Percentiles rank a stretch among this genome's conserved stretches.
phyloP scores from a whole-genome alignment of 805 yeast species.

The Scheffersomyces lignosus region DNA sequence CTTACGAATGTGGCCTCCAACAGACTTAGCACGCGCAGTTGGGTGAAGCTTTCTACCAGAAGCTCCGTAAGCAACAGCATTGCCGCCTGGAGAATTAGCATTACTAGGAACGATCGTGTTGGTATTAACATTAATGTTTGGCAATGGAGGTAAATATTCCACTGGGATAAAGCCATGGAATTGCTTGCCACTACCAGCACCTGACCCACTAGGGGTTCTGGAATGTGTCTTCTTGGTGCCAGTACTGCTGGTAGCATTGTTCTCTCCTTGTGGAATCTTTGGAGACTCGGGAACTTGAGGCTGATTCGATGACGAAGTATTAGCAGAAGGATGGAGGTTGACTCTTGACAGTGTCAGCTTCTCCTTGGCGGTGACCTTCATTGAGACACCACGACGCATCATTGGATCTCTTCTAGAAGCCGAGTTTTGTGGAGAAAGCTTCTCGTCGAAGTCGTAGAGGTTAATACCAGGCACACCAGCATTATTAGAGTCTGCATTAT shows the following conservation, averaged over 20 bases:
- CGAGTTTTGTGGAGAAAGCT: slow-evolving; percentile 13
- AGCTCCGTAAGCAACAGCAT: slow-evolving; percentile 6
- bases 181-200: slow-evolving; percentile 16
- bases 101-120: slow-evolving; percentile 18
- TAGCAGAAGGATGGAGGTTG: slow-evolving; percentile 10
- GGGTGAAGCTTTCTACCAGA: slow-evolving; percentile 56
- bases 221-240: slow-evolving; percentile 11
- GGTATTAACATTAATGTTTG: slow-evolving; percentile 34
- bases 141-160: slow-evolving; percentile 46
- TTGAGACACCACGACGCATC: slow-evolving; percentile 61
- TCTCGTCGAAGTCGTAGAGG: slow-evolving; percentile 9
- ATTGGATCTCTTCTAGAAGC: slow-evolving; percentile 35
- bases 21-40: slow-evolving; percentile 83
- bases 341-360: slow-evolving; percentile 29
- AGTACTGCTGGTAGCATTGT: not conserved
- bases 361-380: slow-evolving; percentile 61
- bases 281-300: slow-evolving; percentile 5
- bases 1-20: slow-evolving; percentile 72
- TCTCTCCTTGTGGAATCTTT: slow-evolving; percentile 4
- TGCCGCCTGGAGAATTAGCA: not conserved
- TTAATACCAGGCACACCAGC: slow-evolving; percentile 8
- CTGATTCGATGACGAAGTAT: not conserved
- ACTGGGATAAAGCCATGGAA: slow-evolving; percentile 43
- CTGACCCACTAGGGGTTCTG: slow-evolving; percentile 23
- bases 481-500: slow-evolving; percentile 9